These are phyloP conservation scores for Lasiosphaeria ovina DNA, from an alignment of 495 filamentous ascomycete genomes.

Conservation along the genomic window DNA sequence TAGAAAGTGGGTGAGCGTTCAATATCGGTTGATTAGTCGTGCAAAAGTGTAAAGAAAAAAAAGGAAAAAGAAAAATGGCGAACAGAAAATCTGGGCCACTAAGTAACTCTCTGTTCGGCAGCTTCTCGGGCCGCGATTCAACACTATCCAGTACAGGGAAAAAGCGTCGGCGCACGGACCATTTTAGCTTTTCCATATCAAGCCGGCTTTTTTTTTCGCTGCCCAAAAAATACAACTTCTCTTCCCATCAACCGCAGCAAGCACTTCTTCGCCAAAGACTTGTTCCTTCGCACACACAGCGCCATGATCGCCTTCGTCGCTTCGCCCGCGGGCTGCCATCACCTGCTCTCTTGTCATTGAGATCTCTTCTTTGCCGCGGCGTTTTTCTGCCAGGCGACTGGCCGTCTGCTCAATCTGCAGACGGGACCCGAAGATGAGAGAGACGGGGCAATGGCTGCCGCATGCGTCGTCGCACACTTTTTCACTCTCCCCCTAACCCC, in stretches of 20 bases:
- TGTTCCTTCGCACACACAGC: neutral
- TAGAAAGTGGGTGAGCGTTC: conserved; percentile 38
- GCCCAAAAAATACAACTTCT: neutral
- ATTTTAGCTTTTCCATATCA: neutral
- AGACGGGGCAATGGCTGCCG: neutral
- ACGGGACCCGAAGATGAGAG: conserved; percentile 2
- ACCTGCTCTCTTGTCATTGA: neutral
- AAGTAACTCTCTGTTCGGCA: conserved; percentile 11
- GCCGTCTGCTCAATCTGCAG: neutral
- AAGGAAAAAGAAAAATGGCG: conserved; percentile 19
- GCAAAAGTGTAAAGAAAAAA: conserved; percentile 44
- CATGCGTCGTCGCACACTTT: neutral
- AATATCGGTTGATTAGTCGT: conserved; percentile 54
- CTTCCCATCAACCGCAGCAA: neutral
- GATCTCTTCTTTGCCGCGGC: neutral
- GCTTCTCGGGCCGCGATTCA: neutral
- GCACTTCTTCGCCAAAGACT: neutral
- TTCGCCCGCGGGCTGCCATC: no score
- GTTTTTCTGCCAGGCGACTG: neutral
- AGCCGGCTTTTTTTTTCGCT: neutral
- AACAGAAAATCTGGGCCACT: conserved; percentile 2
- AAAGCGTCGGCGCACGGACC: neutral
- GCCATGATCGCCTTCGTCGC: neutral
- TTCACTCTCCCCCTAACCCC: neutral
- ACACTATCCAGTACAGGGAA: neutral